These are phyloP conservation scores for Neoboletus subvelutipes DNA, from an alignment of 768 basidiomycete genomes.

Conservation along the genomic window DNA sequence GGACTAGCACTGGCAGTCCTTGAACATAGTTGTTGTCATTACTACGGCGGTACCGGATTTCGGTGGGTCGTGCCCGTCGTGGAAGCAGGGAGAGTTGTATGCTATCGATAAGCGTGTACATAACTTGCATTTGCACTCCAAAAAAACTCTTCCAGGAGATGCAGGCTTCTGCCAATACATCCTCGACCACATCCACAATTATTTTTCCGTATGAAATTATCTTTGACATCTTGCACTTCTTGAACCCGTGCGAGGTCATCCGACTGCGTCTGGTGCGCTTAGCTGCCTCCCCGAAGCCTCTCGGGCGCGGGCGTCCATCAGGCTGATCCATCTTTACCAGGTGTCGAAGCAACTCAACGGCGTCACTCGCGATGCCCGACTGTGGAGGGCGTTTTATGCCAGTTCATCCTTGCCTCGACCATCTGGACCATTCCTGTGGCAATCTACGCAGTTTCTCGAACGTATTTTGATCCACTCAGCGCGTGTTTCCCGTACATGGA, in stretches of 20 bases:
- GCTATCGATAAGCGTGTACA: not conserved
- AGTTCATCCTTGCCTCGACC: conserved; percentile 19
- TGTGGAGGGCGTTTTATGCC: conserved; percentile 21
- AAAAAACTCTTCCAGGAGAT: conserved; percentile 6
- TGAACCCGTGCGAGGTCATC: conserved; percentile 17
- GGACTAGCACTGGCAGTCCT: not conserved
- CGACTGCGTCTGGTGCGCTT: conserved; percentile 17
- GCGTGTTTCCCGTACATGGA: conserved; percentile 23
- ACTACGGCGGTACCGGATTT: not conserved
- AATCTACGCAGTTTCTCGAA: conserved; percentile 21
- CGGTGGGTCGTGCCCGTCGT: not conserved
- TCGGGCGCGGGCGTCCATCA: not conserved
- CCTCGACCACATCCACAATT: not conserved
- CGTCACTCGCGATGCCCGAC: conserved; percentile 15
- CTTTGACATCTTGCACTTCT: conserved; percentile 12
- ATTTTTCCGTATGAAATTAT: conserved; percentile 21
- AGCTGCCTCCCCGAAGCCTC: not conserved
- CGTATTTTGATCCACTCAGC: conserved; percentile 16
- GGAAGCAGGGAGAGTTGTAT: not conserved
- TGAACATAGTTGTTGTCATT: not conserved
- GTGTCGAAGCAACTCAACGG: conserved; percentile 19
- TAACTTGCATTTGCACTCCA: not conserved
- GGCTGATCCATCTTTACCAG: conserved; percentile 9
- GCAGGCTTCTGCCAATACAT: conserved; percentile 6
- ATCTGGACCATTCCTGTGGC: conserved; percentile 24